phyloP scores from a whole-genome alignment of 179 eudicot genomes.

The Camellia oleifera region DNA sequence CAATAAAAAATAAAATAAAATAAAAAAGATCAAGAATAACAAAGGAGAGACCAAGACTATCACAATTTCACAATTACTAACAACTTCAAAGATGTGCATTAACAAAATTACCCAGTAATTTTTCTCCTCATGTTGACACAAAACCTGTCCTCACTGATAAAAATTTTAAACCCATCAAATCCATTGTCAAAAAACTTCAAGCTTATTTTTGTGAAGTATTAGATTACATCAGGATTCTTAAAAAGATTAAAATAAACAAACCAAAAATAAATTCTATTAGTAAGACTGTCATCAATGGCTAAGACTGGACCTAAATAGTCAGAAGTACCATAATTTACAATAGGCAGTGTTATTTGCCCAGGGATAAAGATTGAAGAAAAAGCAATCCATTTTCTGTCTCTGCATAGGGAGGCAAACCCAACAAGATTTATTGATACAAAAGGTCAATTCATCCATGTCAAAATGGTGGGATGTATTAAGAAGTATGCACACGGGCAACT shows the following conservation, averaged over 20 bases:
- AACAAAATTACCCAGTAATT: constrained; percentile 8
- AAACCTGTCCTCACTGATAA: not conserved
- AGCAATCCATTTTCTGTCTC: not conserved
- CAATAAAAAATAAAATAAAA: not conserved
- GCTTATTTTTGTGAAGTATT: not conserved
- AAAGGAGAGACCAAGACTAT: not conserved
- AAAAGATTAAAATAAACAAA: not conserved
- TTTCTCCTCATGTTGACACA: constrained; percentile 7
- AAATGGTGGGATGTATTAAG: not conserved
- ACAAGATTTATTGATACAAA: not conserved
- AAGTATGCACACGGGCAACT: not conserved
- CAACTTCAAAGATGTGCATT: constrained; percentile 1
- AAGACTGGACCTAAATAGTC: not conserved
- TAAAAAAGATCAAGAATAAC: not conserved
- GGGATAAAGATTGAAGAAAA: not conserved
- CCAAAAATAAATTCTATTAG: not conserved
- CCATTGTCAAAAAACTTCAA: not conserved
- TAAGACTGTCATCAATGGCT: constrained; percentile 1
- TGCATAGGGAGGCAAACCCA: not conserved
- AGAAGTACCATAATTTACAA: not conserved
- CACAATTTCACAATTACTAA: not conserved
- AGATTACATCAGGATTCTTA: not conserved
- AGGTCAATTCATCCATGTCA: not conserved
- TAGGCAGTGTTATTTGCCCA: not conserved
- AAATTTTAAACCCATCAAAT: not conserved